Evolutionary conservation across 1,284 basidiomycete species (phyloP).

Genomic region (Ganoderma sp.): DNA sequence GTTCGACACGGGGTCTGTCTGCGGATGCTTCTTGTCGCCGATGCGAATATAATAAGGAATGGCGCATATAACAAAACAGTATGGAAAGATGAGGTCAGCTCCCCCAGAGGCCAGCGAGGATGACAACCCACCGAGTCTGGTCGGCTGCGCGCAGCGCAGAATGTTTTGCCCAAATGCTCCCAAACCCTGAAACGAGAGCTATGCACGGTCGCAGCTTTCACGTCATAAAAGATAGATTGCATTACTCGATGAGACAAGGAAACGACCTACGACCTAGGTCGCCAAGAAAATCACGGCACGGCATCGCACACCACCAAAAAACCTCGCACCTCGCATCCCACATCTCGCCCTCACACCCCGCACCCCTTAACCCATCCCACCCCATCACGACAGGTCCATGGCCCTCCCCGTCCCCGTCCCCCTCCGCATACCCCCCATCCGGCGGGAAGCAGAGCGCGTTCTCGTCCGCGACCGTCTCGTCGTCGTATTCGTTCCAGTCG

Average conservation of each 20-base stretch:
- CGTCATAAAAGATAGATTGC: neutral
- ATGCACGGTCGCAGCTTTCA: neutral
- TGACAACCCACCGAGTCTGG: neutral
- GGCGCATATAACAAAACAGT: neutral
- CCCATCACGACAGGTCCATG: slow-evolving; percentile 46
- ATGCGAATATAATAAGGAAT: neutral
- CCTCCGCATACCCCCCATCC: slow-evolving; percentile 21
- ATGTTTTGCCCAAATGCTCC: neutral
- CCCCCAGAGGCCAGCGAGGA: neutral
- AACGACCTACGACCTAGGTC: neutral
- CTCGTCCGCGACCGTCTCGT: slow-evolving; percentile 74
- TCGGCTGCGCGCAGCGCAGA: neutral
- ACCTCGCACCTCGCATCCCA: neutral
- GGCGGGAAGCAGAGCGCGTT: slow-evolving; percentile 66
- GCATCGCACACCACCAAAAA: too few relatives aligned
- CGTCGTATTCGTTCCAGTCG: slow-evolving; percentile 89
- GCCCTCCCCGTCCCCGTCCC: slow-evolving; percentile 53
- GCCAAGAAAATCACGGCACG: slow-evolving; percentile 1
- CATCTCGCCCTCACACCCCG: neutral
- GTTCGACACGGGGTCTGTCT: neutral
- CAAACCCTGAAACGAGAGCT: neutral
- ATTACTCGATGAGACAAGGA: neutral
- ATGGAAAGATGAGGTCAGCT: too few relatives aligned
- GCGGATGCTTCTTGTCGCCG: neutral
- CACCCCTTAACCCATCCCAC: too few relatives aligned